Evolutionary conservation across 2,329 filamentous ascomycete species (phyloP).

Genomic region (Aspergillus sp.): DNA sequence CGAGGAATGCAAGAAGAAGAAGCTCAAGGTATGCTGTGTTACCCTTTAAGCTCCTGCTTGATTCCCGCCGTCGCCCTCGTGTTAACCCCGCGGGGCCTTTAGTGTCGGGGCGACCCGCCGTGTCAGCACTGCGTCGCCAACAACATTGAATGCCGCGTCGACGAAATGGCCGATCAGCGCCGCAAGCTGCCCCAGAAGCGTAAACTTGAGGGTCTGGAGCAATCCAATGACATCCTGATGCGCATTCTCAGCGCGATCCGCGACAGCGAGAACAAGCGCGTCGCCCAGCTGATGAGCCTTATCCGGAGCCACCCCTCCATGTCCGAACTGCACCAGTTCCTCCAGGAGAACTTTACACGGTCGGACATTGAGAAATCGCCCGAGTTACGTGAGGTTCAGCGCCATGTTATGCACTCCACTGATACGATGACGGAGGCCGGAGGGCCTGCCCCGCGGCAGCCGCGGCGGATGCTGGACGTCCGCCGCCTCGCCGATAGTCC

Average conservation of each 20-base stretch:
- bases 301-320: slow-evolving; percentile 27
- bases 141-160: slow-evolving; percentile 25
- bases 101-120: slow-evolving; percentile 30
- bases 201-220: slow-evolving; percentile 22
- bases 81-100: background rate
- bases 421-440: slow-evolving; percentile 10
- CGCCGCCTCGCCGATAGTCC: slow-evolving; percentile 28
- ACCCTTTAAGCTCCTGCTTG: background rate
- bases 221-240: slow-evolving; percentile 17
- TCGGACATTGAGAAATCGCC: slow-evolving; percentile 16
- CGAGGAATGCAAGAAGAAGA: slow-evolving; percentile 23
- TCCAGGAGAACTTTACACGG: slow-evolving; percentile 18
- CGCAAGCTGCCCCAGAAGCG: slow-evolving; percentile 27
- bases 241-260: slow-evolving; percentile 23
- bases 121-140: slow-evolving; percentile 29
- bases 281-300: slow-evolving; percentile 24
- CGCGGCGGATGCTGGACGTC: slow-evolving; percentile 23
- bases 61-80: no score
- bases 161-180: slow-evolving; percentile 30
- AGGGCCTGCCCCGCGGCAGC: background rate
- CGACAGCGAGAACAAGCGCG: slow-evolving; percentile 16
- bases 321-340: slow-evolving; percentile 22
- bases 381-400: slow-evolving; percentile 18
- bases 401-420: slow-evolving; percentile 8
- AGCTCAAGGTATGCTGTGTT: slow-evolving; percentile 19